Conservation (phyloP, 352 stramenopile species). For the Phytophthora cryptogea region DNA sequence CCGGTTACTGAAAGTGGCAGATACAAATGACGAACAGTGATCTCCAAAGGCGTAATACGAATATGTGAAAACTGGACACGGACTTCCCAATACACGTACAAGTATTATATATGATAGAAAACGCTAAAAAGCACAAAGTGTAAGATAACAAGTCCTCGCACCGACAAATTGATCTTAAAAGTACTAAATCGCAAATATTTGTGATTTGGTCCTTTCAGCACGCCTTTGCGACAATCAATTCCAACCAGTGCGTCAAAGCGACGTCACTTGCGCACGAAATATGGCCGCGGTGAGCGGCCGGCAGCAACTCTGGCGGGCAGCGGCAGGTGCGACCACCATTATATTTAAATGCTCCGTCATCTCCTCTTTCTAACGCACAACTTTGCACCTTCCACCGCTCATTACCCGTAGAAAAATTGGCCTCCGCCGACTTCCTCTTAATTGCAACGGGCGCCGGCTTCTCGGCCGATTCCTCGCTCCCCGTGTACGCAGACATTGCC, state of each 20-base stretch:
- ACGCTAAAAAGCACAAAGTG: no score
- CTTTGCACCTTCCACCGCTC: not conserved
- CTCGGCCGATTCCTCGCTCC: conserved; percentile 88
- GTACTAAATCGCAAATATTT: no score
- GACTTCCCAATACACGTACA: no score
- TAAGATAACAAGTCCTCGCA: no score
- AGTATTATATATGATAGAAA: no score
- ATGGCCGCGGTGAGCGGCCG: conserved; percentile 9
- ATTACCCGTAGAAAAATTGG: conserved; percentile 57
- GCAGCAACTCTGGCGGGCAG: conserved; percentile 28
- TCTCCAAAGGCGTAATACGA: no score
- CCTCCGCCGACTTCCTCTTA: conserved; percentile 82
- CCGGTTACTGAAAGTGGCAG: no score
- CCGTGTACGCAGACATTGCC: conserved; percentile 91
- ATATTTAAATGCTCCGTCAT: not conserved
- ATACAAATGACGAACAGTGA: no score
- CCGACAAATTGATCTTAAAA: no score
- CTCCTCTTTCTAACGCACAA: not conserved
- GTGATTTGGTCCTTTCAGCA: not conserved
- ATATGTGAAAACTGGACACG: no score
- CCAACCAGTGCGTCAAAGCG: not conserved
- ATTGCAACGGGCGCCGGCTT: conserved; percentile 90
- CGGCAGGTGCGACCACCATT: conserved; percentile 32
- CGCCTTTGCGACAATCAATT: not conserved
- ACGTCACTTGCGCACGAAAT: not conserved